A percentile compares a stretch with the other conserved stretches of the same genome.
These are phyloP conservation scores for Cydonia oblonga DNA, from an alignment of 331 rosid species.

Conservation along the genomic window DNA sequence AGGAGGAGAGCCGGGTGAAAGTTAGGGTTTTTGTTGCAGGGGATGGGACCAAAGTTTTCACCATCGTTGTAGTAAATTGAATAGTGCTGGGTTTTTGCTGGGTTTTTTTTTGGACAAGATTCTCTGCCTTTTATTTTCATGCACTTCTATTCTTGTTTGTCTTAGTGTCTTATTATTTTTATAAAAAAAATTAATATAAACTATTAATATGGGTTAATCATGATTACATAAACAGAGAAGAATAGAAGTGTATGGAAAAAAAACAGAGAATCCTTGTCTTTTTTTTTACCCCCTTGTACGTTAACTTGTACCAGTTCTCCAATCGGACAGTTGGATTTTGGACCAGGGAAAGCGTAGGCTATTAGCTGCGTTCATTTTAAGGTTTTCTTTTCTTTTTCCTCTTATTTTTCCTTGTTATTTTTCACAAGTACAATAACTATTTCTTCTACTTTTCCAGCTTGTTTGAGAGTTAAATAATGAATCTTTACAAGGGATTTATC, in stretches of 20 bases:
- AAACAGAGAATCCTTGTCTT: no score
- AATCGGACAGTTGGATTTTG: neutral
- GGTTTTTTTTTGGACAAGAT: neutral
- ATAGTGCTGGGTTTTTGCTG: slow-evolving; percentile 2
- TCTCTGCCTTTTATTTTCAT: no score
- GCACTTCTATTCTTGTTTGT: no score
- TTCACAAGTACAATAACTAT: neutral
- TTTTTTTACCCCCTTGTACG: neutral
- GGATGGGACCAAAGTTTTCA: neutral
- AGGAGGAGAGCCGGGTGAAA: neutral
- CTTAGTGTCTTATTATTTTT: no score
- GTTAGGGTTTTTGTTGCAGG: neutral
- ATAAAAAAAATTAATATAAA: no score
- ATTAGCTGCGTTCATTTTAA: neutral
- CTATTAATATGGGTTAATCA: no score
- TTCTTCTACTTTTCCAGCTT: neutral
- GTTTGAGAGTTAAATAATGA: neutral
- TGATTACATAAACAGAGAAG: no score
- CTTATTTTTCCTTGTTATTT: neutral
- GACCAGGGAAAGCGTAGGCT: neutral
- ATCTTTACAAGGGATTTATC: neutral
- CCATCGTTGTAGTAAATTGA: neutral
- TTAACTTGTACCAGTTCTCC: neutral
- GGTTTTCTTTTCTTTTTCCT: neutral
- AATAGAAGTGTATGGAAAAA: no score